Percentiles rank a stretch among this genome's conserved stretches.
Evolutionary conservation across 2,329 filamentous ascomycete genomes (phyloP).

Genomic region (Aspergillus sp.): DNA sequence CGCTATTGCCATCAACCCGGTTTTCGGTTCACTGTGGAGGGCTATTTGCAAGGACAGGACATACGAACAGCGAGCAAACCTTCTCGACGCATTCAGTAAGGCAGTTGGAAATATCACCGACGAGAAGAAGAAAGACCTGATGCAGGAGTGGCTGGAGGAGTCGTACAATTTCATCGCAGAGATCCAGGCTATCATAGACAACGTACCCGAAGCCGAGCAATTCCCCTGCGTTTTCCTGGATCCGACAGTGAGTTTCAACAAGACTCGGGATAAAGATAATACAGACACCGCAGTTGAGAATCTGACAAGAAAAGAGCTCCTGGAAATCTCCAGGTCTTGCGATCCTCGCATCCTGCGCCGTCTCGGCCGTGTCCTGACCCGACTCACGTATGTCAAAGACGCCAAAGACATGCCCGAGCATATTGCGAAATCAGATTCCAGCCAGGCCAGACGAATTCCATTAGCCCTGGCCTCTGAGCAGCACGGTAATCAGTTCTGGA

Average conservation of each 20-base stretch:
- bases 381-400: slow-evolving; percentile 46
- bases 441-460: slow-evolving; percentile 46
- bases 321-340: slow-evolving; percentile 55
- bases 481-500: slow-evolving; percentile 47
- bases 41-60: slow-evolving; percentile 50
- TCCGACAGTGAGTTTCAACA: slow-evolving; percentile 45
- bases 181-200: slow-evolving; percentile 39
- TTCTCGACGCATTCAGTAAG: slow-evolving; percentile 45
- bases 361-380: slow-evolving; percentile 49
- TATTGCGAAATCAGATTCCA: slow-evolving; percentile 29
- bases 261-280: not conserved
- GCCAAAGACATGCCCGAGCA: slow-evolving; percentile 47
- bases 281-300: slow-evolving; percentile 1
- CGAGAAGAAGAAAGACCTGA: slow-evolving; percentile 34
- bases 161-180: slow-evolving; percentile 53
- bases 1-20: slow-evolving; percentile 50
- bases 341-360: slow-evolving; percentile 50
- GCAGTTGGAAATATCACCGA: slow-evolving; percentile 40
- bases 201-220: slow-evolving; percentile 38
- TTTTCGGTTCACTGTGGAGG: slow-evolving; percentile 54
- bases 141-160: slow-evolving; percentile 53
- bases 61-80: slow-evolving; percentile 41
- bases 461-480: slow-evolving; percentile 40
- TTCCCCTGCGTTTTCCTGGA: slow-evolving; percentile 54
- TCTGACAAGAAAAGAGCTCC: slow-evolving; percentile 39